Evolutionary conservation across 768 basidiomycete genomes (phyloP), one percentile per base, ranked within the genome.

Genomic region (Mycena crocata): DNA sequence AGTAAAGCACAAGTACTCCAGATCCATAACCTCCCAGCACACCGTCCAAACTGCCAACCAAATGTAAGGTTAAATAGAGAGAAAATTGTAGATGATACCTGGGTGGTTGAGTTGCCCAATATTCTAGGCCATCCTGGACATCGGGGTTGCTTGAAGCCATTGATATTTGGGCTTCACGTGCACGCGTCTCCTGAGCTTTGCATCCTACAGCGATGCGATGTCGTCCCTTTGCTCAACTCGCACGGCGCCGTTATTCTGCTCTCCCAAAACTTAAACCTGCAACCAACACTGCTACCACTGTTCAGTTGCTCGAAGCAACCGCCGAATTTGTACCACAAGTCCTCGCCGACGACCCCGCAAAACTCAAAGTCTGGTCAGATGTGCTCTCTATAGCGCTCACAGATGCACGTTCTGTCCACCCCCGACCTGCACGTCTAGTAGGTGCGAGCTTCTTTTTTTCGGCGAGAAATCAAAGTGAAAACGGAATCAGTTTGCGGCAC

Each of bases 81-180:
- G n/a, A n/a, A n/a, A n/a, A n/a, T n/a, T n/a, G n/a, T n/a, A n/a
- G n/a, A n/a, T n/a, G n/a, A n/a, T n/a, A n/a, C n/a, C n/a, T 93
- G 5, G 96, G 93, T 10, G 92, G 90, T 69, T 95, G 93, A 1
- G 82, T 82, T 24, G 84, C 85, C 97, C 97, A 99, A 76, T 98
- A 99, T 24, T 87, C 81, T 46, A 98, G 88, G 19, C 97, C 94
- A 39, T 90, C 87, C 63, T 91, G 79, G 31, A 95, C 82, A 63
- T 91, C 84, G 0, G 93, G 89, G 50, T 80, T 77, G 74, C 26
- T 26, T 7, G 32, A 50, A 39, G 7, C 28, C 17, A 19, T 32
- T 19, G 12, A 42, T n/a, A n/a, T n/a, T n/a, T n/a, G n/a, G n/a
- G n/a, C n/a, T n/a, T n/a, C n/a, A n/a, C n/a, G n/a, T n/a, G n/a